Conservation (phyloP, 164 flowering plant genomes). For the Amborella trichopoda region DNA sequence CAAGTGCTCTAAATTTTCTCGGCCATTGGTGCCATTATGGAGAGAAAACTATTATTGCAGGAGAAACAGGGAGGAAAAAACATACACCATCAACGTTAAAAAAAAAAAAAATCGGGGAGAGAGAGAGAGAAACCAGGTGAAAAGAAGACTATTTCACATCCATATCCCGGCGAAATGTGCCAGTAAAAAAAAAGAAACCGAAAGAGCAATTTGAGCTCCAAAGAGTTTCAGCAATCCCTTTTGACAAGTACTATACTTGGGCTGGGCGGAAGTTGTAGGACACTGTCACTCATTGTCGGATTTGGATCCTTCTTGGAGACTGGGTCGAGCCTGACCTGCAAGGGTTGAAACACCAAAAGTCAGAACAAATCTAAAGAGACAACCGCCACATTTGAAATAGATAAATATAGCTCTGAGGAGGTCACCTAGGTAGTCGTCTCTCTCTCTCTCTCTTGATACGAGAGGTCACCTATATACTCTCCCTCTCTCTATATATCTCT, state of each 20-base stretch:
- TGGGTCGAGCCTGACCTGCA: slow-evolving; percentile 36
- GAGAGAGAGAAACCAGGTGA: too few relatives aligned
- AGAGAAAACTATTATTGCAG: too few relatives aligned
- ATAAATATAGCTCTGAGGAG: not conserved
- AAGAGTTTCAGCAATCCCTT: slow-evolving; percentile 17
- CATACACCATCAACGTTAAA: too few relatives aligned
- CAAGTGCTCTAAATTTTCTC: too few relatives aligned
- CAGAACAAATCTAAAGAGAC: not conserved
- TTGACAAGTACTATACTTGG: slow-evolving; percentile 28
- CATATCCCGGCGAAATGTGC: too few relatives aligned
- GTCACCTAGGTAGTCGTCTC: not conserved
- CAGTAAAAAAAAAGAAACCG: not conserved
- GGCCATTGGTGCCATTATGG: too few relatives aligned
- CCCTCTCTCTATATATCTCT: too few relatives aligned
- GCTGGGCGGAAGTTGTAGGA: slow-evolving; percentile 30
- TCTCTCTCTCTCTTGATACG: not conserved
- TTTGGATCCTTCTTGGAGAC: slow-evolving; percentile 22
- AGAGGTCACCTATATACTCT: not conserved
- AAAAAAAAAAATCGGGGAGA: too few relatives aligned
- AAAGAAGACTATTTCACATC: too few relatives aligned
- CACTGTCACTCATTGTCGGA: slow-evolving; percentile 17
- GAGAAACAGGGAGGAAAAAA: too few relatives aligned
- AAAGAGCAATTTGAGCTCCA: not conserved
- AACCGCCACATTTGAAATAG: not conserved
- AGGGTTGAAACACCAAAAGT: not conserved